These are phyloP conservation scores for Corylus avellana DNA, from an alignment of 306 rosid species.

Conservation along the genomic window DNA sequence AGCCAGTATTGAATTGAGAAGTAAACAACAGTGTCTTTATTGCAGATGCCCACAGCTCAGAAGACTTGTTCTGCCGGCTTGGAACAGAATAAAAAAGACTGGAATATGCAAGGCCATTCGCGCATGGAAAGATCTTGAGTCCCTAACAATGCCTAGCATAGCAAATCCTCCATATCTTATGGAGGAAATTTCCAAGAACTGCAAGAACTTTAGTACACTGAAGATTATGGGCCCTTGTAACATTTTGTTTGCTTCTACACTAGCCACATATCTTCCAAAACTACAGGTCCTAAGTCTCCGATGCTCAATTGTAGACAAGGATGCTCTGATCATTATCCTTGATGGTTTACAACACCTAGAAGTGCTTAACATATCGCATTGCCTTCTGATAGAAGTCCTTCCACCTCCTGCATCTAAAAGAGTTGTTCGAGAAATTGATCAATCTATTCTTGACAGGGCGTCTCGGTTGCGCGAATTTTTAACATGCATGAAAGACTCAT, in stretches of 20 bases:
- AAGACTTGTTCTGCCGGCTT: slow-evolving; percentile 76
- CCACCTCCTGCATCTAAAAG: slow-evolving; percentile 44
- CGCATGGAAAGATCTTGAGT: slow-evolving; percentile 68
- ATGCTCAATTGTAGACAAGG: slow-evolving; percentile 52
- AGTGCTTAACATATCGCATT: slow-evolving; percentile 75
- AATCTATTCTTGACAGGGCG: slow-evolving; percentile 47
- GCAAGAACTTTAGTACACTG: slow-evolving; percentile 64
- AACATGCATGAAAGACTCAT: slow-evolving; percentile 64
- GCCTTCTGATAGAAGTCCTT: slow-evolving; percentile 48
- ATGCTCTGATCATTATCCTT: slow-evolving; percentile 51
- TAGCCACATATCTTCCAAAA: slow-evolving; percentile 53
- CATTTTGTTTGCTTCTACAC: slow-evolving; percentile 44
- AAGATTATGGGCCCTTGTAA: slow-evolving; percentile 89
- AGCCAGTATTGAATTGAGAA: slow-evolving; percentile 5
- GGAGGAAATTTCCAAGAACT: slow-evolving; percentile 59
- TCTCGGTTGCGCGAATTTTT: slow-evolving; percentile 54
- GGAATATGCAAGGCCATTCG: slow-evolving; percentile 78
- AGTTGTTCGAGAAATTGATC: slow-evolving; percentile 47
- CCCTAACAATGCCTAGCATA: slow-evolving; percentile 77
- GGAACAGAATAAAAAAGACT: slow-evolving; percentile 76
- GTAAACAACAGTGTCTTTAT: slow-evolving; percentile 20
- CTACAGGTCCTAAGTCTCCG: slow-evolving; percentile 72
- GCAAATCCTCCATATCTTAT: slow-evolving; percentile 65
- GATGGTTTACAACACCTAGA: slow-evolving; percentile 54
- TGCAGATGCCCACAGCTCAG: slow-evolving; percentile 59